Percentiles rank a stretch among this genome's conserved stretches.
Conservation (phyloP, 331 rosid genomes). For the Quercus phellos region DNA sequence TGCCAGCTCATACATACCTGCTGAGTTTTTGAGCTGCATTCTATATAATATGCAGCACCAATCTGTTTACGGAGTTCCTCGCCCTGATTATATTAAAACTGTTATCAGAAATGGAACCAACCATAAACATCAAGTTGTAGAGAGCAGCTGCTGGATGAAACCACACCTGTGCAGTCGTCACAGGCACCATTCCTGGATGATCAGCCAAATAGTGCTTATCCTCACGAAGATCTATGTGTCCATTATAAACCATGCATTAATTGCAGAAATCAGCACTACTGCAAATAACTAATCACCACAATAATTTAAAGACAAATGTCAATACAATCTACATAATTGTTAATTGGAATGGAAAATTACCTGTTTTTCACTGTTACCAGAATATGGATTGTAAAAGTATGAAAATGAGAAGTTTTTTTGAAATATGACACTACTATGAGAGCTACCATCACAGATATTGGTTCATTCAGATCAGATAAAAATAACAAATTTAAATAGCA, state of each 20-base stretch:
- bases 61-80: conserved; percentile 96
- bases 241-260: conserved; percentile 20
- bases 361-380: background rate
- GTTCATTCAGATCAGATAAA: background rate
- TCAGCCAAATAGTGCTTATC: conserved; percentile 82
- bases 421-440: background rate
- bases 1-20: conserved; percentile 48
- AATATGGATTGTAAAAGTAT: background rate
- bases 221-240: conserved; percentile 75
- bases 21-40: conserved; percentile 99
- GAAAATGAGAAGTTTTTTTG: background rate
- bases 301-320: background rate
- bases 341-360: background rate
- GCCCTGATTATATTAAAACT: conserved; percentile 46
- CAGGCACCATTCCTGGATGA: conserved; percentile 91
- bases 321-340: background rate
- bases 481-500: background rate
- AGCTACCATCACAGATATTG: background rate
- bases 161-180: conserved; percentile 77
- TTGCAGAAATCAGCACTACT: conserved; percentile 10
- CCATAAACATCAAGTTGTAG: background rate
- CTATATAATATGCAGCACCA: conserved; percentile 76
- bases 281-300: conserved; percentile 11
- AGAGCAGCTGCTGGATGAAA: conserved; percentile 12
- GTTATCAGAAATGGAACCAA: conserved; percentile 9